These are phyloP conservation scores for Lathyrus aphaca DNA, from an alignment of 306 rosid species.

Conservation along the genomic window DNA sequence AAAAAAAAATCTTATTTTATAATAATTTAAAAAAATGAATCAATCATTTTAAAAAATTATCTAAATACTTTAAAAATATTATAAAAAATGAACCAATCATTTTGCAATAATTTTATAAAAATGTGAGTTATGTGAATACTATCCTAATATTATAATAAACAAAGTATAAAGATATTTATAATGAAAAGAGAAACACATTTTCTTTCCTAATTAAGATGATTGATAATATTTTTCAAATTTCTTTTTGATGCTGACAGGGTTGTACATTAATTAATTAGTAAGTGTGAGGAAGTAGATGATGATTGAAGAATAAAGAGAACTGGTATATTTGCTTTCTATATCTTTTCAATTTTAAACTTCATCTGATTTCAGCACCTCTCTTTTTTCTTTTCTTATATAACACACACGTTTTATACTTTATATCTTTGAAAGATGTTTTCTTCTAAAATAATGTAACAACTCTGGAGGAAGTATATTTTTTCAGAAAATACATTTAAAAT, in stretches of 20 bases:
- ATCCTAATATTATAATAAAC: too few species aligned
- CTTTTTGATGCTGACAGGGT: neutral
- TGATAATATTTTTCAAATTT: neutral
- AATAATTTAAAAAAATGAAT: too few species aligned
- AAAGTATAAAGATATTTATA: too few species aligned
- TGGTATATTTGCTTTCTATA: neutral
- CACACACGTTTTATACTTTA: neutral
- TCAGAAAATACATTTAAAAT: too few species aligned
- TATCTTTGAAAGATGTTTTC: neutral
- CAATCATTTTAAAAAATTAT: too few species aligned
- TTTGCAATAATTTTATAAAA: too few species aligned
- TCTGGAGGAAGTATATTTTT: too few species aligned
- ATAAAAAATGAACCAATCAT: too few species aligned
- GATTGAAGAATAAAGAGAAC: constrained; percentile 47
- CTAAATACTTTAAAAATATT: too few species aligned
- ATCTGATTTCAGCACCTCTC: neutral
- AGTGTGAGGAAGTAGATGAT: constrained; percentile 32
- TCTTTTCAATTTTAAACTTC: neutral
- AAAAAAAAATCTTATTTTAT: too few species aligned
- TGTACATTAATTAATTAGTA: neutral
- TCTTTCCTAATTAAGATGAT: neutral
- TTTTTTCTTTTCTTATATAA: neutral
- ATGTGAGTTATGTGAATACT: too few species aligned
- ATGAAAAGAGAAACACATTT: too few species aligned
- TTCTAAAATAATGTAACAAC: neutral